Conservation (phyloP, 2,329 filamentous ascomycete species). For the Hortaea werneckii region DNA sequence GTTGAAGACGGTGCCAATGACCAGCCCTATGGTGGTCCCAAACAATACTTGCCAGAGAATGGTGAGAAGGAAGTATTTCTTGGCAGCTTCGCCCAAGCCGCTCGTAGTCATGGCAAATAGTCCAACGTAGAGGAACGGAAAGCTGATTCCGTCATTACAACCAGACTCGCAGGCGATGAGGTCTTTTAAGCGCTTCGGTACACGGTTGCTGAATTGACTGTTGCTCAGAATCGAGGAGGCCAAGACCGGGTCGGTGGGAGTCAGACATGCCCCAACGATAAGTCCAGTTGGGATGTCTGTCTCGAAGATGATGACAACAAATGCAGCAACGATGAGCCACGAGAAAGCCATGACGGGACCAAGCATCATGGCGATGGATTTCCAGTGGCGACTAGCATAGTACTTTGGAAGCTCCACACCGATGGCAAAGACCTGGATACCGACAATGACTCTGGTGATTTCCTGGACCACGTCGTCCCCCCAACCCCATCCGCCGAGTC, state of each 20-base stretch:
- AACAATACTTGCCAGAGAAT: slow-evolving; percentile 46
- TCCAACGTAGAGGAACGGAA: slow-evolving; percentile 47
- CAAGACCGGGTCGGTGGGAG: slow-evolving; percentile 48
- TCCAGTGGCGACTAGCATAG: slow-evolving; percentile 44
- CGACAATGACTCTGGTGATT: slow-evolving; percentile 35
- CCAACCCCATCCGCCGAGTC: slow-evolving; percentile 30
- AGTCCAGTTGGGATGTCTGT: slow-evolving; percentile 37
- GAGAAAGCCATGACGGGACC: slow-evolving; percentile 44
- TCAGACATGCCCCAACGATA: slow-evolving; percentile 45
- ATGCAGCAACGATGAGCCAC: slow-evolving; percentile 38
- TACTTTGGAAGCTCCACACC: slow-evolving; percentile 29
- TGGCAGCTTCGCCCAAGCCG: slow-evolving; percentile 31
- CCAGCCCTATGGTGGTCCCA: slow-evolving; percentile 38
- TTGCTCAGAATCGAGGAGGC: slow-evolving; percentile 45
- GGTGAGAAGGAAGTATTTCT: slow-evolving; percentile 45
- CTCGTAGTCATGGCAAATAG: slow-evolving; percentile 35
- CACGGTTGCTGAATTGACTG: slow-evolving; percentile 42
- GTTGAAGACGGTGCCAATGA: slow-evolving; percentile 40
- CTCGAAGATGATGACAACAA: slow-evolving; percentile 39
- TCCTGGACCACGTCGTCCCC: slow-evolving; percentile 9
- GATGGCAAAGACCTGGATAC: slow-evolving; percentile 31
- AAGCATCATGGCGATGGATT: slow-evolving; percentile 39
- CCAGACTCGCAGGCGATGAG: slow-evolving; percentile 45
- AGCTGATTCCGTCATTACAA: slow-evolving; percentile 47
- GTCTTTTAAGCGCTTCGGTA: slow-evolving; percentile 42